phyloP scores from a whole-genome alignment of 345 rosid species.

The Brassica rapa region DNA sequence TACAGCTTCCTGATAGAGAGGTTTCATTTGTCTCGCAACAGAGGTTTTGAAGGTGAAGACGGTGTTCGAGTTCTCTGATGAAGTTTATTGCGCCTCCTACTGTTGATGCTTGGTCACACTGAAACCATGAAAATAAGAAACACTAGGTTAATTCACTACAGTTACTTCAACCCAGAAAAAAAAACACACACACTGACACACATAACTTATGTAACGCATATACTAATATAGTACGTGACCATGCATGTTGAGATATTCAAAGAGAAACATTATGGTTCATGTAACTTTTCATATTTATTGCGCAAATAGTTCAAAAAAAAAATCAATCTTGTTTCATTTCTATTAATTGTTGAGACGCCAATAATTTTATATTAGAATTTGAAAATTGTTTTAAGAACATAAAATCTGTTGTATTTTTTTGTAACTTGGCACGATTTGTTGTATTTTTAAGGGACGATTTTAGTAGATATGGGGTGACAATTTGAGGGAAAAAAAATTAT shows the following conservation, averaged over 20 bases:
- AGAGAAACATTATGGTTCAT: background rate
- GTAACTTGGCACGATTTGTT: background rate
- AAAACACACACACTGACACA: background rate
- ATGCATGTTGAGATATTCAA: background rate
- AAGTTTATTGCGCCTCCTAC: conserved; percentile 57
- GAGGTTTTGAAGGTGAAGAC: conserved; percentile 34
- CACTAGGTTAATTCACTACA: background rate
- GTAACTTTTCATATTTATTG: background rate
- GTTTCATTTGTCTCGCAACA: conserved; percentile 28
- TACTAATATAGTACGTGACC: background rate
- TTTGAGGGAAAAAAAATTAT: background rate
- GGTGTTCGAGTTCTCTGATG: conserved; percentile 56
- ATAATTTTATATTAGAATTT: too few species aligned
- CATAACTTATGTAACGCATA: background rate
- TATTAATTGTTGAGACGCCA: background rate
- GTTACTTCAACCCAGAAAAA: background rate
- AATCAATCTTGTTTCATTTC: background rate
- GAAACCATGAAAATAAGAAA: background rate
- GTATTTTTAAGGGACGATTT: background rate
- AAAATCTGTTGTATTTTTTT: background rate
- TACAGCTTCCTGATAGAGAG: background rate
- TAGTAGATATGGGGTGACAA: background rate
- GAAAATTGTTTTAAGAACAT: background rate
- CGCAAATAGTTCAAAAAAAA: background rate
- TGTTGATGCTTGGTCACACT: conserved; percentile 65